A percentile compares a stretch with the other conserved stretches of the same genome.
phyloP scores from a whole-genome alignment of 208 protist genomes.

The Leishmania mexicana region DNA sequence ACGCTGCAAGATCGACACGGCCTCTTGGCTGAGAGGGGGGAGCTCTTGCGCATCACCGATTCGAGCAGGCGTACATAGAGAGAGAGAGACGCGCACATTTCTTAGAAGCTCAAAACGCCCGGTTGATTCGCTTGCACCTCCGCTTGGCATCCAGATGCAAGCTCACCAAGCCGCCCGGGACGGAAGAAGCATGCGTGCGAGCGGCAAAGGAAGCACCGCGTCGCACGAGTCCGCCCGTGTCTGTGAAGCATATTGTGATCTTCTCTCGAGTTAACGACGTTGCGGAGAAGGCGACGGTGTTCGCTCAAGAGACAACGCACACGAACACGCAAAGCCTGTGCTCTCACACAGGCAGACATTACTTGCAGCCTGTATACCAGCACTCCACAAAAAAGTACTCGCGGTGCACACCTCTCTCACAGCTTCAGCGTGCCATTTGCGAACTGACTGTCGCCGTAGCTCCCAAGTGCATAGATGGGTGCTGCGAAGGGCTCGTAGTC shows the following conservation, averaged over 20 bases:
- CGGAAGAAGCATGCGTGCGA: background rate
- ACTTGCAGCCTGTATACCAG: background rate
- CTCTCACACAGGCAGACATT: background rate
- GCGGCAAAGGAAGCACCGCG: background rate
- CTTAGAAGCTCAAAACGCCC: background rate
- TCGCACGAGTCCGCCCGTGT: background rate
- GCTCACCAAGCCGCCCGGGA: background rate
- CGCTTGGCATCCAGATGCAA: background rate
- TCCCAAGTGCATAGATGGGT: constrained; percentile 82
- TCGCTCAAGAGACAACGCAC: background rate
- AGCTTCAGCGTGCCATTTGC: constrained; percentile 32
- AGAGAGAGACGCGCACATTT: background rate
- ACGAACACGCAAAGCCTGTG: background rate
- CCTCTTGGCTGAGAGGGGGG: background rate
- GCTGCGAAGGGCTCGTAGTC: constrained; percentile 91
- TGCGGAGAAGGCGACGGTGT: constrained; percentile 2
- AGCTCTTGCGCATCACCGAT: background rate
- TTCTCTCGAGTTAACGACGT: background rate
- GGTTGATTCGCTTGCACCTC: background rate
- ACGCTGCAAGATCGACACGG: too few species aligned
- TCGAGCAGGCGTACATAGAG: background rate
- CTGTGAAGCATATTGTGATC: background rate
- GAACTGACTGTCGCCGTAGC: constrained; percentile 73
- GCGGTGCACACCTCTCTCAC: background rate
- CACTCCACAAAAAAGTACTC: background rate